Conservation (phyloP, 2,329 filamentous ascomycete genomes). For the Drechslerella stenobrocha region DNA sequence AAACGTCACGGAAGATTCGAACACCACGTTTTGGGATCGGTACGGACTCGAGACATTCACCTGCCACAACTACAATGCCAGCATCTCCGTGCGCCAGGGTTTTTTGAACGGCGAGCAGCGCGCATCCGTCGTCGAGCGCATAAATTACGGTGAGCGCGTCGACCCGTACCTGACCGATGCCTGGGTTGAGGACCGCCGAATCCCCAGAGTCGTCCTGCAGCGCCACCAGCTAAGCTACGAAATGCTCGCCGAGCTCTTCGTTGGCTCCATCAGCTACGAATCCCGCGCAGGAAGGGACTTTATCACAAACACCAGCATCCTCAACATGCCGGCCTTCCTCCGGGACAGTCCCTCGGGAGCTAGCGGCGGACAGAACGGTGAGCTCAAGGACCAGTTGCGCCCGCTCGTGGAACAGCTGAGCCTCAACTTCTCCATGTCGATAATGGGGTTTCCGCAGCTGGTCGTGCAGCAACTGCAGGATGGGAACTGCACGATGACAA, state of each 20-base stretch:
- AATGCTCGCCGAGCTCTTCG: conserved; percentile 17
- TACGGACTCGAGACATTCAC: conserved; percentile 29
- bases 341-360: conserved; percentile 15
- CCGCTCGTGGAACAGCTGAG: conserved; percentile 31
- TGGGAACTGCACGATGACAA: conserved; percentile 29
- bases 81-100: conserved; percentile 9
- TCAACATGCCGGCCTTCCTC: conserved; percentile 36
- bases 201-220: conserved; percentile 4
- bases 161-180: background rate
- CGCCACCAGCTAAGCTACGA: conserved; percentile 19
- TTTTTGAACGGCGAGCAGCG: conserved; percentile 22
- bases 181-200: conserved; percentile 5
- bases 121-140: conserved; percentile 7
- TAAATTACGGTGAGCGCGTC: conserved; percentile 14
- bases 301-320: conserved; percentile 17
- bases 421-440: conserved; percentile 34
- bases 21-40: conserved; percentile 11
- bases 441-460: conserved; percentile 17
- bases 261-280: conserved; percentile 14
- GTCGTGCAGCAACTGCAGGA: conserved; percentile 7
- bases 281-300: conserved; percentile 5
- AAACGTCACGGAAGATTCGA: background rate
- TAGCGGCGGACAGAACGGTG: conserved; percentile 10
- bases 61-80: conserved; percentile 29
- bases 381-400: conserved; percentile 21